Evolutionary conservation across 163 green algal species (phyloP), one percentile per base, ranked within the genome.

Genomic region (Scenedesmus sp.): DNA sequence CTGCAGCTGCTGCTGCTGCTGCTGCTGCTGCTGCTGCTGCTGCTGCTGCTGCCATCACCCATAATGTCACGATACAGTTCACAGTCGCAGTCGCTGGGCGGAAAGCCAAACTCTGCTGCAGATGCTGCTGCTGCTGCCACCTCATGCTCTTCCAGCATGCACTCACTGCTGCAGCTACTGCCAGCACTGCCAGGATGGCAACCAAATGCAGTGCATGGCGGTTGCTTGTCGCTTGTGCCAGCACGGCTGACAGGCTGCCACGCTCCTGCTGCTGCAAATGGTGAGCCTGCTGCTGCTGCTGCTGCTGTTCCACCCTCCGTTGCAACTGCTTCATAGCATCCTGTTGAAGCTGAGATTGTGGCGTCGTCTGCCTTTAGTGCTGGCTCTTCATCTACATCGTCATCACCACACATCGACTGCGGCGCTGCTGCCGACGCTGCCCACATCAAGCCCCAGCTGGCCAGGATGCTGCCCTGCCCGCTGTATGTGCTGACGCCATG

Each of bases 11-110:
- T 88, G 57, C 57, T 88, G 83, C 26, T 26, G 26, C 26, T 26
- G 26, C 26, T 26, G 26, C 26, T 26, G 26, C 26, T 26, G 26
- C 26, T 26, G 18, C 57, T 74, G 56, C 56, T 16, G 34, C 18
- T 59, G 56, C 57, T 88, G 57, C 52, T 86, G 81, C 46, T 86
- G 52, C 34, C 23, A 77, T n/a, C 23, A 8, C 83, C 83, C 83
- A 88, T 74, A 26, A 62, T 88, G 59, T 52, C 20, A 1, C 70
- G 70, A 8, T 79, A 79, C 70, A 79, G 23, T 2, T 79, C 70
- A 52, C 70, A 79, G 23, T 79, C 70, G 13, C 23, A 79, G 23
- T 79, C 70, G 52, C 5, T 79, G 12, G 70, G 70, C 46, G 70
- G 70, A 52, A 79, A 79, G 70, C 70, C 70, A 54, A 52, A 52